These are phyloP conservation scores for Phlebopus sp. DNA, from an alignment of 1,284 basidiomycete species.

Conservation along the genomic window DNA sequence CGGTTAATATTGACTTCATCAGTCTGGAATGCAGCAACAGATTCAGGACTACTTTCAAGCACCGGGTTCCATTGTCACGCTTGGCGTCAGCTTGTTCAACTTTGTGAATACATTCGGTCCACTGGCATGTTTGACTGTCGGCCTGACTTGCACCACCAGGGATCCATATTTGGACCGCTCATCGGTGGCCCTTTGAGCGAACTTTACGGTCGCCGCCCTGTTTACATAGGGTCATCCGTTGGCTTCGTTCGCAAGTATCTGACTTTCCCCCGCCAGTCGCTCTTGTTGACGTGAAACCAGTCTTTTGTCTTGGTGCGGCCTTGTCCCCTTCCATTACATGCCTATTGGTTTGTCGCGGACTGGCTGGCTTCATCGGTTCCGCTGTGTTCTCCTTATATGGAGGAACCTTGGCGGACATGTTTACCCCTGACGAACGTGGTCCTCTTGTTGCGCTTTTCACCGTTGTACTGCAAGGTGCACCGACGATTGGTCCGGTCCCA, in stretches of 20 bases:
- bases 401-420: slow-evolving; percentile 26
- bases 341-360: slow-evolving; percentile 19
- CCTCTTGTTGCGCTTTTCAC: slow-evolving; percentile 27
- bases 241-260: slow-evolving; percentile 19
- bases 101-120: slow-evolving; percentile 14
- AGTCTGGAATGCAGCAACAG: slow-evolving; percentile 28
- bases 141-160: slow-evolving; percentile 13
- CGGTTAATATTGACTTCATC: neutral
- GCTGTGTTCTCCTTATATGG: slow-evolving; percentile 25
- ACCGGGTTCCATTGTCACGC: slow-evolving; percentile 17
- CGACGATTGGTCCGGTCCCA: slow-evolving; percentile 27
- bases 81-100: slow-evolving; percentile 26
- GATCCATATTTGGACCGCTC: slow-evolving; percentile 25
- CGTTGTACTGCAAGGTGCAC: slow-evolving; percentile 26
- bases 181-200: slow-evolving; percentile 28
- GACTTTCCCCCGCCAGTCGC: neutral
- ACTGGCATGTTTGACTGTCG: neutral
- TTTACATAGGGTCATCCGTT: slow-evolving; percentile 22
- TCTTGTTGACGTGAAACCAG: slow-evolving; percentile 10
- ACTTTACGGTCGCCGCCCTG: slow-evolving; percentile 21
- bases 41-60: slow-evolving; percentile 24
- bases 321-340: slow-evolving; percentile 18
- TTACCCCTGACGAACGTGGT: slow-evolving; percentile 22
- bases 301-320: slow-evolving; percentile 20
- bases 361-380: slow-evolving; percentile 22